Conservation (phyloP, 257 asterid genomes). For the Ocimum tenuiflorum region DNA sequence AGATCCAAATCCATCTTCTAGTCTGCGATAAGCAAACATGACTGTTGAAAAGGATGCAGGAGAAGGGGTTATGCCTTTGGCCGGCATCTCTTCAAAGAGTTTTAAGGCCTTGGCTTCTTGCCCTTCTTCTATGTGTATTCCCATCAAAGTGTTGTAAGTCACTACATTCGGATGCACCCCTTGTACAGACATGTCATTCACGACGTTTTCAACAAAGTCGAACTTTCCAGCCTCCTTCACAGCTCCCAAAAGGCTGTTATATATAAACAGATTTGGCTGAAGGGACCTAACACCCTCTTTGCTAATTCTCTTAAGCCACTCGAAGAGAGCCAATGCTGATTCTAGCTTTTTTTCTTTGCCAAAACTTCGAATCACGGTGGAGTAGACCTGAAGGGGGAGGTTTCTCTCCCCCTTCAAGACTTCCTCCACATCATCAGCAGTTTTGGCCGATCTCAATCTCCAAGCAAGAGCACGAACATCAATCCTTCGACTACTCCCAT, state of each 20-base stretch:
- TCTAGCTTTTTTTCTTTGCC: constrained; percentile 66
- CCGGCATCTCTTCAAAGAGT: constrained; percentile 53
- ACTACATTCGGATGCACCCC: constrained; percentile 65
- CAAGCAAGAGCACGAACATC: constrained; percentile 61
- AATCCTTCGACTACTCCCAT: constrained; percentile 24
- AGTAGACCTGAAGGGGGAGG: constrained; percentile 78
- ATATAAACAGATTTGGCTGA: constrained; percentile 54
- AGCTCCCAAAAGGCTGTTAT: constrained; percentile 75
- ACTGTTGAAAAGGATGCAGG: no score
- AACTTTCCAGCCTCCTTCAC: constrained; percentile 49
- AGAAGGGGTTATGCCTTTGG: no score
- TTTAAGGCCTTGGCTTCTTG: constrained; percentile 56
- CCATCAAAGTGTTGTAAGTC: constrained; percentile 73
- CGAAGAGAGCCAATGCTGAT: constrained; percentile 59
- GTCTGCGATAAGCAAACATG: no score
- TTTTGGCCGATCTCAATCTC: constrained; percentile 40
- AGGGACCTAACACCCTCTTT: constrained; percentile 33
- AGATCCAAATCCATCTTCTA: no score
- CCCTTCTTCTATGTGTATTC: constrained; percentile 62
- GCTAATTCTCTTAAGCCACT: constrained; percentile 74
- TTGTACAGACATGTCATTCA: constrained; percentile 51
- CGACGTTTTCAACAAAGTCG: constrained; percentile 36
- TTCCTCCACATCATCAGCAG: constrained; percentile 64
- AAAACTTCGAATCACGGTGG: constrained; percentile 62
- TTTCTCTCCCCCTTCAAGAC: constrained; percentile 49